These are phyloP conservation scores for Entomortierella lignicola DNA, from an alignment of 192 early-diverging fungal genomes.

Conservation along the genomic window DNA sequence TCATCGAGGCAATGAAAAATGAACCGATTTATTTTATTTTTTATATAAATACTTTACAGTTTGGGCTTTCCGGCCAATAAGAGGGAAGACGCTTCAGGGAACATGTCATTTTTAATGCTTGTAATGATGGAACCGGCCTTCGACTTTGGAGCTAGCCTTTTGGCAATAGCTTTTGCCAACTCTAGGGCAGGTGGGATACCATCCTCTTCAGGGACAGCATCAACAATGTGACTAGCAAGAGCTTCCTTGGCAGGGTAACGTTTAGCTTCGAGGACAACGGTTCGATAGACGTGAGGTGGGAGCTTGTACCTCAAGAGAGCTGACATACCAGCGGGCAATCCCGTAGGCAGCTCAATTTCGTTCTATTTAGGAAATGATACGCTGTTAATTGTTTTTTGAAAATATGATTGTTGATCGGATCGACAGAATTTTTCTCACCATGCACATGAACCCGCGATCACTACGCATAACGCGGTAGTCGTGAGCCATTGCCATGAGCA, in stretches of 20 bases:
- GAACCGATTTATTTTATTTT: constrained; percentile 5
- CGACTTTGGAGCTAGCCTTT: constrained; percentile 65
- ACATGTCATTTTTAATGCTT: constrained; percentile 75
- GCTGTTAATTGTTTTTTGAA: too few relatives aligned
- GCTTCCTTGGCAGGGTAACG: constrained; percentile 72
- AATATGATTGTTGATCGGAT: too few relatives aligned
- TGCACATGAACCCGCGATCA: constrained; percentile 80
- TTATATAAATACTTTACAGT: constrained; percentile 14
- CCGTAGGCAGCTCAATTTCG: constrained; percentile 78
- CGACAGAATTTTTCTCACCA: constrained; percentile 59
- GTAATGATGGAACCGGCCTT: constrained; percentile 65
- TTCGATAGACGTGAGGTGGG: constrained; percentile 65
- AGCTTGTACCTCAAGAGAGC: constrained; percentile 74
- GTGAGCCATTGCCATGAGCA: constrained; percentile 66
- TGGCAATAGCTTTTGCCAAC: constrained; percentile 67
- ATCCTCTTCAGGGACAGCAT: constrained; percentile 58
- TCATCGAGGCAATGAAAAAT: too few relatives aligned
- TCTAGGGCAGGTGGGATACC: constrained; percentile 58
- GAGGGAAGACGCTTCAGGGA: constrained; percentile 55
- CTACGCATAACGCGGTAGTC: constrained; percentile 82
- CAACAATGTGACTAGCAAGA: constrained; percentile 67
- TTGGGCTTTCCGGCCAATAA: constrained; percentile 17
- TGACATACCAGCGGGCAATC: constrained; percentile 76
- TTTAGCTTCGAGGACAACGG: constrained; percentile 71
- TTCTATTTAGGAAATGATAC: constrained; percentile 56